phyloP scores from a whole-genome alignment of 2,329 filamentous ascomycete genomes.

The Trichophyton benhamiae region DNA sequence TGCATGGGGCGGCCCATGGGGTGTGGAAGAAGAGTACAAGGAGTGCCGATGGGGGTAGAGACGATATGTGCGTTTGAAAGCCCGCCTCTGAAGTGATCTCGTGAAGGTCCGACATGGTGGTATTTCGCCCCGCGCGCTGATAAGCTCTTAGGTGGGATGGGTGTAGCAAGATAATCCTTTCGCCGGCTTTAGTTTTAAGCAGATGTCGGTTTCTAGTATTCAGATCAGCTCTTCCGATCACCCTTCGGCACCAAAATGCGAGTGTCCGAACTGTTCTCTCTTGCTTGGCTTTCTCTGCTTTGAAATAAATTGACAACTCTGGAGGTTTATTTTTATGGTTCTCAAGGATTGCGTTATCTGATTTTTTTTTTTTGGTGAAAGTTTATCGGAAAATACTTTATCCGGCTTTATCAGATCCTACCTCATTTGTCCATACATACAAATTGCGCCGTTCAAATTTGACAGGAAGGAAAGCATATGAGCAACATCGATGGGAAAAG shows the following conservation, averaged over 20 bases:
- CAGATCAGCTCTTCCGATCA: not conserved
- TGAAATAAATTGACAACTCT: not conserved
- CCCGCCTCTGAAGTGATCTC: conserved; percentile 63
- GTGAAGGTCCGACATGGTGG: conserved; percentile 59
- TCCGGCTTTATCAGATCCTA: conserved; percentile 1
- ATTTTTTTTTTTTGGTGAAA: conserved; percentile 5
- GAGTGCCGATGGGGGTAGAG: conserved; percentile 57
- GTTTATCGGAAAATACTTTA: not conserved
- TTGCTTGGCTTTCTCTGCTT: not conserved
- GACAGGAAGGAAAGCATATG: too few relatives aligned
- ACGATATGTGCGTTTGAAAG: conserved; percentile 57
- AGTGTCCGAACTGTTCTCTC: not conserved
- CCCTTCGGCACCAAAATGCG: too few relatives aligned
- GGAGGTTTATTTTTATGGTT: conserved; percentile 6
- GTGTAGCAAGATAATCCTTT: not conserved
- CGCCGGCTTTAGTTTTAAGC: not conserved
- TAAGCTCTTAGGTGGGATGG: not conserved
- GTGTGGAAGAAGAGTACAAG: conserved; percentile 90
- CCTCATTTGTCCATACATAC: not conserved
- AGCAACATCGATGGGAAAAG: too few relatives aligned
- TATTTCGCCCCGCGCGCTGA: not conserved
- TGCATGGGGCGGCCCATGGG: conserved; percentile 90
- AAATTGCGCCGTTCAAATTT: too few relatives aligned
- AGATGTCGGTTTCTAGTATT: not conserved
- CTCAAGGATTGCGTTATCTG: conserved; percentile 10